These are phyloP conservation scores for Phtheirospermum japonicum DNA, from an alignment of 257 asterid genomes.

Conservation along the genomic window DNA sequence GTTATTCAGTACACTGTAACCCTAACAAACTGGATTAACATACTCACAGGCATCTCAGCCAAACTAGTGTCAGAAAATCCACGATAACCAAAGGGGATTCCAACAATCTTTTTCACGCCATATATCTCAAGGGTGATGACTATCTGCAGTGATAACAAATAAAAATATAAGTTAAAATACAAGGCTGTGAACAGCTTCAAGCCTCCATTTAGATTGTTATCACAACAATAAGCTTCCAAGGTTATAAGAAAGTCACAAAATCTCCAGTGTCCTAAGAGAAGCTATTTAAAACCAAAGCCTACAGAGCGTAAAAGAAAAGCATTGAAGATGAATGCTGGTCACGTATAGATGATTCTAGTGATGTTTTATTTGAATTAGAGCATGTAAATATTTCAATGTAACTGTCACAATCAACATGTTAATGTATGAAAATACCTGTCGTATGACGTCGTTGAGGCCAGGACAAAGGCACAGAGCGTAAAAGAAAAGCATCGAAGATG, in stretches of 20 bases:
- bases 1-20: slow-evolving; percentile 2
- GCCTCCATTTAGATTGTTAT: not conserved
- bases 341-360: not conserved
- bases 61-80: slow-evolving; percentile 71
- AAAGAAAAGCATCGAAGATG: not conserved
- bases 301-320: not conserved
- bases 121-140: slow-evolving; percentile 91
- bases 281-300: not conserved
- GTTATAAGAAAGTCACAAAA: slow-evolving; percentile 8
- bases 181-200: not conserved
- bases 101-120: slow-evolving; percentile 80
- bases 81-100: slow-evolving; percentile 96
- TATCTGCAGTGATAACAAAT: slow-evolving; percentile 48
- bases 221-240: not conserved
- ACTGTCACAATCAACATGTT: slow-evolving; percentile 15
- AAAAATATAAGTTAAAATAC: slow-evolving; percentile 8
- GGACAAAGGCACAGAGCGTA: slow-evolving; percentile 63
- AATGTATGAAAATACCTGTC: slow-evolving; percentile 55
- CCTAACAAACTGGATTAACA: slow-evolving; percentile 11
- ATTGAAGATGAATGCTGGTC: not conserved
- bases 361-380: not conserved
- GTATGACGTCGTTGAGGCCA: slow-evolving; percentile 90
- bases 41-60: slow-evolving; percentile 67
- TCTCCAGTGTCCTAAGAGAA: slow-evolving; percentile 8
- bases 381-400: not conserved